Conservation (phyloP, 2,329 filamentous ascomycete species). For the Diaporthe nobilis region DNA sequence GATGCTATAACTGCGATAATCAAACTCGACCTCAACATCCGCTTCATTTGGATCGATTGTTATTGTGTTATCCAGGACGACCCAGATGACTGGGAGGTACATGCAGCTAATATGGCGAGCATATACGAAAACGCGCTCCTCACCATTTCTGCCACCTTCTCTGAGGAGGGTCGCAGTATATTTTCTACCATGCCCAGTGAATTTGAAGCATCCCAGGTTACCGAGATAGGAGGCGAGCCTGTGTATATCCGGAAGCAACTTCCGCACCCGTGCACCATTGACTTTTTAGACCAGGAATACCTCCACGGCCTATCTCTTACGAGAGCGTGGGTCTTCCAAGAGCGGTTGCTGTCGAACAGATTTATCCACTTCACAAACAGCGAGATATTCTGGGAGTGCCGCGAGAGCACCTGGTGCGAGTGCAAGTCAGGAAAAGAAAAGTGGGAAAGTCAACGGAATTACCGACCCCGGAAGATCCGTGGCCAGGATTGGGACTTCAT, state of each 20-base stretch:
- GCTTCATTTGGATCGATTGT: background rate
- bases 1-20: background rate
- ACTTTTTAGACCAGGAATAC: background rate
- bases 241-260: background rate
- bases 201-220: background rate
- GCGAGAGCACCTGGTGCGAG: constrained; percentile 19
- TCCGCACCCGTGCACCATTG: background rate
- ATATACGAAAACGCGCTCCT: constrained; percentile 26
- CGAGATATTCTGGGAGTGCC: constrained; percentile 33
- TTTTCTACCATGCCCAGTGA: background rate
- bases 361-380: background rate
- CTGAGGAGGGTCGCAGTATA: background rate
- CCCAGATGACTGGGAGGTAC: background rate
- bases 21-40: background rate
- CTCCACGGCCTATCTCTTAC: background rate
- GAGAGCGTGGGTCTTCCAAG: constrained; percentile 26
- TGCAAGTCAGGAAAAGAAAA: background rate
- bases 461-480: background rate
- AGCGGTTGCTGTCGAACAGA: background rate
- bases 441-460: background rate
- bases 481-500: background rate
- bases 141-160: background rate
- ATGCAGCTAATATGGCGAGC: background rate
- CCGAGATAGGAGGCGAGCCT: background rate
- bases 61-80: constrained; percentile 8